phyloP scores from a whole-genome alignment of 768 basidiomycete species.

The Mycena amicta region DNA sequence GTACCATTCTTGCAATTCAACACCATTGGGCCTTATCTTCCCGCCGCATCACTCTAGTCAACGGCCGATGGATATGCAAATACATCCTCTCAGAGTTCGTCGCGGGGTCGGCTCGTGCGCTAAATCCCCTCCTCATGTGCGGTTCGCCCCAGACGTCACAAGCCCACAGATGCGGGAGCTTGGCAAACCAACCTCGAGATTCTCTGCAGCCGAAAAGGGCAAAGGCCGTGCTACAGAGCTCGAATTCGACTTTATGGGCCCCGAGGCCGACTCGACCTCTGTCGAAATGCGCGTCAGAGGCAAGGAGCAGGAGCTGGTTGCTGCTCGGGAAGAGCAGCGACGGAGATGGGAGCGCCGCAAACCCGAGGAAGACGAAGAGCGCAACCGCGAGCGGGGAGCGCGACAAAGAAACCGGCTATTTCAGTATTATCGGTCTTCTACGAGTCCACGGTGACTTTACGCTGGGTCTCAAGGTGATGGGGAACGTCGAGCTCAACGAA shows the following conservation, averaged over 20 bases:
- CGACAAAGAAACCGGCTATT: slow-evolving; percentile 86
- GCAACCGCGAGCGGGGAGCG: slow-evolving; percentile 46
- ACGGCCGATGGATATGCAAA: too few relatives aligned
- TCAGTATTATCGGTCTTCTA: slow-evolving; percentile 92
- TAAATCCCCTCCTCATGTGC: slow-evolving; percentile 44
- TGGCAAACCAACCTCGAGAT: slow-evolving; percentile 2
- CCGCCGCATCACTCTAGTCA: too few relatives aligned
- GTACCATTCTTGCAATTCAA: too few relatives aligned
- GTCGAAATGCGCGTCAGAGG: slow-evolving; percentile 48
- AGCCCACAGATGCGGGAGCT: background rate
- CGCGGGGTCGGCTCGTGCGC: too few relatives aligned
- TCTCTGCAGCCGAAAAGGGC: slow-evolving; percentile 38
- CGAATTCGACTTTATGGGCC: slow-evolving; percentile 17
- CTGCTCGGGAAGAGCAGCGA: slow-evolving; percentile 53
- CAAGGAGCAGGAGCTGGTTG: slow-evolving; percentile 64
- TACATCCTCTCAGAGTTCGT: too few relatives aligned
- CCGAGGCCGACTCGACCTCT: slow-evolving; percentile 41
- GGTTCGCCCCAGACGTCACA: slow-evolving; percentile 34
- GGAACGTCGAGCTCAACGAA: slow-evolving; percentile 89
- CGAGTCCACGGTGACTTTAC: slow-evolving; percentile 98
- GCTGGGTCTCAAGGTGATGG: slow-evolving; percentile 92
- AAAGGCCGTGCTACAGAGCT: slow-evolving; percentile 42
- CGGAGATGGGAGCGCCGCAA: too few relatives aligned
- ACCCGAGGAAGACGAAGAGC: slow-evolving; percentile 30
- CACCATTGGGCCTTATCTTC: too few relatives aligned